Base-by-base conservation (phyloP, 1,284 basidiomycete genomes). In the Ceratobasidium sp. region DNA sequence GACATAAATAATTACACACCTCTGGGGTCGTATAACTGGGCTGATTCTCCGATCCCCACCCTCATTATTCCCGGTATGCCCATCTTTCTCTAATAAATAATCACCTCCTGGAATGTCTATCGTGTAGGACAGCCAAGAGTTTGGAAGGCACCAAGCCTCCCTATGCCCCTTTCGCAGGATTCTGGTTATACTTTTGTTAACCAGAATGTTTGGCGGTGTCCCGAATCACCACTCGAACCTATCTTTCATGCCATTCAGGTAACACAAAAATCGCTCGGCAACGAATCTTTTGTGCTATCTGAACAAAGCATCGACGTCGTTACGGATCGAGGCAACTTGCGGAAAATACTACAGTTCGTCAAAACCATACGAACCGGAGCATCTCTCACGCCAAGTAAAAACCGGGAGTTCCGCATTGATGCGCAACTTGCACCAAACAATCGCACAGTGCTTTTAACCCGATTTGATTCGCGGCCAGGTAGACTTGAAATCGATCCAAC, bases 21-120 rank as follows among this genome's bases (percentile, higher is more conserved):
- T 21, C 32, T 71, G 44, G 69, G 69, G 4, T 71, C 69, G 8
- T 71, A 71, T 18, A 61, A 61, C 26, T 71, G 69, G 69, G 57
- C 49, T 6, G 69, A 71, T 14, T 57, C 59, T 46, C 23, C 69
- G n/a, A 38, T n/a, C n/a, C 69, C 69, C 21, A 61, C 57, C 9
- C 59, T 71, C 8, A 55, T 71, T 6, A 43, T 71, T 38, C 69
- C 69, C 28, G 69, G 69, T 61, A 30, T 30, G 38, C 46, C n/a
- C n/a, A 23, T 38, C 4, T 5, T 4, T 38, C 11, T 38, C 11
- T 38, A 38, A 38, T 38, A 38, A 38, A 38, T 11, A 38, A 38
- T 11, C 6, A 38, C 11, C 11, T 38, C 35, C 4, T 38, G 35
- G 4, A 5, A 38, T 38, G 11, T 38, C 4, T 38, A 11, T 38